Evolutionary conservation across 306 rosid species (phyloP).

Genomic region (Cucumis cinereus): DNA sequence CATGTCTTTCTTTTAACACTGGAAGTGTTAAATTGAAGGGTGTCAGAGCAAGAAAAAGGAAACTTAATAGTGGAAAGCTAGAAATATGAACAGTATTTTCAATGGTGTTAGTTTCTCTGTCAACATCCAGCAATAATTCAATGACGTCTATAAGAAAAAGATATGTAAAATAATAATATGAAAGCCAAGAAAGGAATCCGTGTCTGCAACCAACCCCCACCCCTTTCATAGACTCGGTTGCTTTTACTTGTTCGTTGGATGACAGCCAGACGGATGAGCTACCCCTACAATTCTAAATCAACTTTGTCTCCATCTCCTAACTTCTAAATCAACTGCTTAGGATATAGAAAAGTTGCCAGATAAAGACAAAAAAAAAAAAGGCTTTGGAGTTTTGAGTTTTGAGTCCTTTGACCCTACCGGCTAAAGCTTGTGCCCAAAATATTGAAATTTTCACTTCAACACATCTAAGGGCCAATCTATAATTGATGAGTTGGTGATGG

Average conservation of each 20-base stretch:
- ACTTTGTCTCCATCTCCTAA: not conserved
- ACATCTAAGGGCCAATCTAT: not conserved
- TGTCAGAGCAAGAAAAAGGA: not conserved
- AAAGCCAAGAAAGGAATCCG: not conserved
- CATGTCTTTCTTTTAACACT: not conserved
- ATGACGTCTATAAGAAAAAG: not conserved
- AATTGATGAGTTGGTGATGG: not conserved
- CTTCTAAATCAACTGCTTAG: not conserved
- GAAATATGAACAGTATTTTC: not conserved
- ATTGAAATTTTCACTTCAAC: not conserved
- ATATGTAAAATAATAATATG: not conserved
- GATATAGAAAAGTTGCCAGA: not conserved
- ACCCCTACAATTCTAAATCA: not conserved
- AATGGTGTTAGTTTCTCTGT: conserved; percentile 4
- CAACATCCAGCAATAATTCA: not conserved
- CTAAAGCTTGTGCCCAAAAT: not conserved
- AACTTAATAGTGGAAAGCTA: not conserved
- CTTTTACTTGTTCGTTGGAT: conserved; percentile 1
- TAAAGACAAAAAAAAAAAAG: not conserved
- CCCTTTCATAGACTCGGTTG: not conserved
- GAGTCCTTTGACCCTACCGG: not conserved
- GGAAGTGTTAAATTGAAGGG: not conserved
- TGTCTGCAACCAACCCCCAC: conserved; percentile 5
- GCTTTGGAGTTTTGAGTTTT: not conserved
- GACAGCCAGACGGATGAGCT: not conserved